Percentiles rank a stretch among this genome's conserved stretches.
These are phyloP conservation scores for Colletotrichum liriopes DNA, from an alignment of 2,329 filamentous ascomycete genomes.

Conservation along the genomic window DNA sequence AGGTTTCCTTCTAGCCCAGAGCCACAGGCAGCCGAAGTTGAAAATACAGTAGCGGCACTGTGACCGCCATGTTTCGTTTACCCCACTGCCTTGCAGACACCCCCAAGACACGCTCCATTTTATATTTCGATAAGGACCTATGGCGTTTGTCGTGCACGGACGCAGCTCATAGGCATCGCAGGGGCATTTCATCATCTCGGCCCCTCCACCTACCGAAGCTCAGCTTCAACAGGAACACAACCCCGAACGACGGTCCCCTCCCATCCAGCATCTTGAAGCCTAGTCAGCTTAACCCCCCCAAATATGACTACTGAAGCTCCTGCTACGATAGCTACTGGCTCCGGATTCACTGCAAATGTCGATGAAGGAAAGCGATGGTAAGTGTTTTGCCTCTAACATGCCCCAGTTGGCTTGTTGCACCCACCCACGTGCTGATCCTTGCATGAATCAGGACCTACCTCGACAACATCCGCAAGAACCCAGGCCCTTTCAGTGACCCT, in stretches of 20 bases:
- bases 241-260: neutral
- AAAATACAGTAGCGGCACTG: neutral
- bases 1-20: neutral
- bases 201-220: slow-evolving; percentile 24
- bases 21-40: neutral
- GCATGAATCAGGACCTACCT: slow-evolving; percentile 79
- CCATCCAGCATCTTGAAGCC: slow-evolving; percentile 9
- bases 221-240: slow-evolving; percentile 27
- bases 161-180: neutral
- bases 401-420: neutral
- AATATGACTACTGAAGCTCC: slow-evolving; percentile 29
- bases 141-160: slow-evolving; percentile 27
- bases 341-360: neutral
- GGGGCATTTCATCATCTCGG: slow-evolving; percentile 20
- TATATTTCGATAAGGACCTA: slow-evolving; percentile 8
- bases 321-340: slow-evolving; percentile 1
- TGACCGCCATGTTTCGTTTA: neutral
- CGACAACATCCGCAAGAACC: slow-evolving; percentile 82
- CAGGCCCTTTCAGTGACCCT: slow-evolving; percentile 86
- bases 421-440: slow-evolving; percentile 11
- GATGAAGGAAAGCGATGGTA: slow-evolving; percentile 43
- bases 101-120: neutral
- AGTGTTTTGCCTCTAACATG: neutral
- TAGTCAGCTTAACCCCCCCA: neutral
- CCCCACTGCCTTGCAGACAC: slow-evolving; percentile 15